Evolutionary conservation across 1,284 basidiomycete genomes (phyloP).

Genomic region (Sporisorium graminicola): DNA sequence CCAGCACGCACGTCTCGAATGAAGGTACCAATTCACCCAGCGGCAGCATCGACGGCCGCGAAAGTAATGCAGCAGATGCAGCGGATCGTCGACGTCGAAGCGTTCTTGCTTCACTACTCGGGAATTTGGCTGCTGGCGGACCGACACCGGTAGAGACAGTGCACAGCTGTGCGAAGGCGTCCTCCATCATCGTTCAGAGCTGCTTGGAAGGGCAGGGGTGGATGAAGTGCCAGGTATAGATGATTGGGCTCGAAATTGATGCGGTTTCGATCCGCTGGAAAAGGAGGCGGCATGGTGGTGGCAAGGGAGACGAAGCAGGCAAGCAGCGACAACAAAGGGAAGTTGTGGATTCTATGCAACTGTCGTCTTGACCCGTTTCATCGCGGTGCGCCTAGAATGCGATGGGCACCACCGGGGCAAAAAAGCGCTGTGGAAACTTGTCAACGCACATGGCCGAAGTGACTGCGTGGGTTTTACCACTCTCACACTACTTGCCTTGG

Average conservation of each 20-base stretch:
- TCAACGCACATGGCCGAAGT: background rate
- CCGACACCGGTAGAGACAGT: background rate
- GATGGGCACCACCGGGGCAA: too few species aligned
- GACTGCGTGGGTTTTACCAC: background rate
- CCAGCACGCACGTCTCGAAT: slow-evolving; percentile 49
- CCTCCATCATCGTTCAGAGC: slow-evolving; percentile 1
- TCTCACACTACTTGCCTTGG: too few species aligned
- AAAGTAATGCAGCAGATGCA: slow-evolving; percentile 46
- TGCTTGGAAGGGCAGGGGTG: background rate
- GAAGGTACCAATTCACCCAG: slow-evolving; percentile 32
- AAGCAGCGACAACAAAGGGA: background rate
- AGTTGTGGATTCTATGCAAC: background rate
- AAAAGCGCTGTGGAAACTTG: background rate
- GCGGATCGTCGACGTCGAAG: slow-evolving; percentile 46
- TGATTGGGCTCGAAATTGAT: background rate
- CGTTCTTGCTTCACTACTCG: slow-evolving; percentile 1
- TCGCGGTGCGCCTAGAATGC: background rate
- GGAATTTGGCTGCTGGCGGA: background rate
- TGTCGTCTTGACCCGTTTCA: background rate
- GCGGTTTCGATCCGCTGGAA: background rate
- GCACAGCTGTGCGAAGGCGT: slow-evolving; percentile 2
- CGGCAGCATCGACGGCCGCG: slow-evolving; percentile 43
- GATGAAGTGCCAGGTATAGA: background rate
- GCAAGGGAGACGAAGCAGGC: too few species aligned
- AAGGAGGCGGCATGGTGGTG: background rate